Percentiles rank a stretch among this genome's conserved stretches.
Evolutionary conservation across 371 early-diverging fungal species (phyloP).

Genomic region (Rhizomucor pusillus): DNA sequence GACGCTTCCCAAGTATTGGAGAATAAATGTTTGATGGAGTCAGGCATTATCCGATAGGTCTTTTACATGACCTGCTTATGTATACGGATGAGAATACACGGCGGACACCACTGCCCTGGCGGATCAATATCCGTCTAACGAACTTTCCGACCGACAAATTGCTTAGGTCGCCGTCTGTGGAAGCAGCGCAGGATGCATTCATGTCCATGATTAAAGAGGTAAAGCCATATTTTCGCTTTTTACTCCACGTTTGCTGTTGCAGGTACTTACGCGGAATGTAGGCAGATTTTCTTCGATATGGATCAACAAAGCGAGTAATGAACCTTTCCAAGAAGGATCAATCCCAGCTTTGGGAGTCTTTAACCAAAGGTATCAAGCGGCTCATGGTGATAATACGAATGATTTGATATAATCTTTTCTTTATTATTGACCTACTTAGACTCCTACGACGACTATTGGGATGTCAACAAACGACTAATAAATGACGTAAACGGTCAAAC

Average conservation of each 20-base stretch:
- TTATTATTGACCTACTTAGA: constrained; percentile 28
- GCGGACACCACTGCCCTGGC: constrained; percentile 51
- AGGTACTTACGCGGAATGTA: constrained; percentile 12
- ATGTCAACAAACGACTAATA: constrained; percentile 58
- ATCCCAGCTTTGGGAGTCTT: constrained; percentile 65
- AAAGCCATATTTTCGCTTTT: neutral
- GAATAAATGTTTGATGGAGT: neutral
- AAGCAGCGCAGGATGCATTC: constrained; percentile 64
- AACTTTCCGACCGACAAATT: constrained; percentile 60
- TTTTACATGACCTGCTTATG: constrained; percentile 60
- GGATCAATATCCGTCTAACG: constrained; percentile 57
- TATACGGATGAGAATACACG: constrained; percentile 1
- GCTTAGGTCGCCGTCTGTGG: constrained; percentile 49
- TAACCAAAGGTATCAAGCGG: constrained; percentile 44
- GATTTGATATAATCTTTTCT: neutral
- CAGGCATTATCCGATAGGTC: constrained; percentile 81
- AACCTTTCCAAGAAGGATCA: constrained; percentile 72
- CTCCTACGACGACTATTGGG: constrained; percentile 60
- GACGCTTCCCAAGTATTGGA: neutral
- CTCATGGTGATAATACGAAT: neutral
- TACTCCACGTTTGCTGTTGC: neutral
- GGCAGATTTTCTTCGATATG: constrained; percentile 74
- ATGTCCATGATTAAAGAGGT: constrained; percentile 84
- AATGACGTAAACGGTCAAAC: constrained; percentile 33
- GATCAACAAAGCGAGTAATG: constrained; percentile 73